These are phyloP conservation scores for Collybiopsis luxurians DNA, from an alignment of 768 basidiomycete genomes.

Conservation along the genomic window DNA sequence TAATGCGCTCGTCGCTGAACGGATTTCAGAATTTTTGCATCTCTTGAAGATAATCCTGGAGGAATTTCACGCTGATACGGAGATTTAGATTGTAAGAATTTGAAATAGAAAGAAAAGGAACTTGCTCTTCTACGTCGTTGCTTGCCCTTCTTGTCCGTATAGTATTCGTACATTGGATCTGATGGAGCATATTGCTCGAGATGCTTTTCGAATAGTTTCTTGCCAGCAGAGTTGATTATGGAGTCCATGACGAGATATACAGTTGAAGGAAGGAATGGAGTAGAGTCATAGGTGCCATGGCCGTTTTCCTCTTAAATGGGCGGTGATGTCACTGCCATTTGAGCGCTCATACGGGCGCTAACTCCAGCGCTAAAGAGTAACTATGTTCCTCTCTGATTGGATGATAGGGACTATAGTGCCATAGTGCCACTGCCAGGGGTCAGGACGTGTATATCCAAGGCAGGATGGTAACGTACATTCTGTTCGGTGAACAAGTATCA, in stretches of 20 bases:
- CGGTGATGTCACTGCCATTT: no score
- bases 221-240: constrained; percentile 41
- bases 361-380: no score
- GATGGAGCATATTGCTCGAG: constrained; percentile 63
- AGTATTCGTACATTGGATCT: constrained; percentile 74
- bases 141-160: constrained; percentile 53
- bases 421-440: no score
- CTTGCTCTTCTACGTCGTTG: constrained; percentile 57
- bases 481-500: no score
- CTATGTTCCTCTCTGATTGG: no score
- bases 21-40: constrained; percentile 69
- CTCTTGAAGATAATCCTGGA: constrained; percentile 72
- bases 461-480: no score
- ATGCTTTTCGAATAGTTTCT: constrained; percentile 61
- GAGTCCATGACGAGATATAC: neutral
- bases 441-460: no score
- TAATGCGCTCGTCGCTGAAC: constrained; percentile 78
- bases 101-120: constrained; percentile 2
- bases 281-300: neutral
- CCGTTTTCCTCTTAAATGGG: no score
- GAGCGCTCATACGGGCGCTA: no score
- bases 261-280: neutral
- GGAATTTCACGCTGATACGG: constrained; percentile 59
- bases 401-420: no score
- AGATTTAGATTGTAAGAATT: constrained; percentile 1